These are phyloP conservation scores for Wakefieldia striispora DNA, from an alignment of 768 basidiomycete genomes.

Conservation along the genomic window DNA sequence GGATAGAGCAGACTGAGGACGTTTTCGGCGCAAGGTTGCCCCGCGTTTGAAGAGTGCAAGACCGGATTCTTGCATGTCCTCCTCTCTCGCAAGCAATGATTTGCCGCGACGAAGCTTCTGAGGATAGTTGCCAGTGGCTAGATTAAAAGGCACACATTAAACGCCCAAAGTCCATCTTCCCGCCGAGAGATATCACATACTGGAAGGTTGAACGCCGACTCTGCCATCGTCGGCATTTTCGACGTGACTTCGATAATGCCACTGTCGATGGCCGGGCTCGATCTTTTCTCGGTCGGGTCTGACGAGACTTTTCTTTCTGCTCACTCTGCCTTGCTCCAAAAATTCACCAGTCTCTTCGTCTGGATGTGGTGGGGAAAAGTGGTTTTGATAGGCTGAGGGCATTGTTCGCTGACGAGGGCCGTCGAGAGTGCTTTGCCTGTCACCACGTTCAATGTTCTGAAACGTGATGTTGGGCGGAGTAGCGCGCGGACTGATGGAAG, in stretches of 20 bases:
- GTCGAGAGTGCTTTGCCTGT: conserved; percentile 59
- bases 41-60: conserved; percentile 89
- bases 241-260: conserved; percentile 90
- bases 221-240: conserved; percentile 71
- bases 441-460: conserved; percentile 65
- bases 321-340: conserved; percentile 51
- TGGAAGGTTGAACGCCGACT: conserved; percentile 75
- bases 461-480: conserved; percentile 58
- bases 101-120: conserved; percentile 73
- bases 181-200: conserved; percentile 47
- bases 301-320: conserved; percentile 90
- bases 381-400: conserved; percentile 45
- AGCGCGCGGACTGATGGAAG: conserved; percentile 17
- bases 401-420: conserved; percentile 48
- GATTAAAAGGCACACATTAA: conserved; percentile 6
- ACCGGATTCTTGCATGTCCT: conserved; percentile 89
- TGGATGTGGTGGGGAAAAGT: conserved; percentile 39
- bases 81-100: conserved; percentile 86
- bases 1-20: conserved; percentile 42
- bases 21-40: conserved; percentile 73
- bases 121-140: conserved; percentile 81
- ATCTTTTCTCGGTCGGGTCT: conserved; percentile 94
- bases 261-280: conserved; percentile 90
- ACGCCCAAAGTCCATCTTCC: background rate
- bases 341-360: conserved; percentile 34